Conservation (phyloP, 2,329 filamentous ascomycete species). For the Tolypocladium ophioglossoides region DNA sequence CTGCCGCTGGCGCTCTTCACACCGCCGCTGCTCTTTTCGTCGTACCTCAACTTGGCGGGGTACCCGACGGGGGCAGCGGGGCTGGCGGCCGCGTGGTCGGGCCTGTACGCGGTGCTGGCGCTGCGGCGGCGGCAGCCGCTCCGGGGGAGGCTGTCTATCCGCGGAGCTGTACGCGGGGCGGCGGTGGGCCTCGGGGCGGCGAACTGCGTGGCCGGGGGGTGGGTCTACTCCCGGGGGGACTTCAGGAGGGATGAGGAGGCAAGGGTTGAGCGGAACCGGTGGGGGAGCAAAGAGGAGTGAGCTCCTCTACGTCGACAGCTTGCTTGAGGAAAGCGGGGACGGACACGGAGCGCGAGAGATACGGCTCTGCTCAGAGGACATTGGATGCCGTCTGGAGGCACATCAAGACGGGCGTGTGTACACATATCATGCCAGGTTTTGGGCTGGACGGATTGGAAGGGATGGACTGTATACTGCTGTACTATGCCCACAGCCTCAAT, state of each 20-base stretch:
- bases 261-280: conserved; percentile 38
- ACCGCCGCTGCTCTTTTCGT: conserved; percentile 43
- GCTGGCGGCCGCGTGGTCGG: conserved; percentile 44
- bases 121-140: conserved; percentile 33
- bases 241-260: conserved; percentile 37
- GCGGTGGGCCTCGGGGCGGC: conserved; percentile 38
- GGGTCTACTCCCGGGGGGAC: conserved; percentile 41
- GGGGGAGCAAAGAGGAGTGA: conserved; percentile 24
- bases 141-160: conserved; percentile 31
- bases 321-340: not conserved
- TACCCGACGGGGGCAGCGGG: conserved; percentile 47
- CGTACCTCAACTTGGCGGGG: conserved; percentile 49
- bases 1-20: conserved; percentile 41
- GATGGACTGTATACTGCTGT: not conserved
- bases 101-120: conserved; percentile 45
- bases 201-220: conserved; percentile 39
- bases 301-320: conserved; percentile 4
- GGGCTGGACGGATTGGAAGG: not conserved
- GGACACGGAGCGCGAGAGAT: not conserved
- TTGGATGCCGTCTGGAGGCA: not conserved
- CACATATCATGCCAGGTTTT: not conserved
- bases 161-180: conserved; percentile 38
- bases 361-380: not conserved
- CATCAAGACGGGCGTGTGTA: not conserved
- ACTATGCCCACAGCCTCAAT: not conserved